phyloP scores from a whole-genome alignment of 164 flowering plant species.

The Litsea cubeba region DNA sequence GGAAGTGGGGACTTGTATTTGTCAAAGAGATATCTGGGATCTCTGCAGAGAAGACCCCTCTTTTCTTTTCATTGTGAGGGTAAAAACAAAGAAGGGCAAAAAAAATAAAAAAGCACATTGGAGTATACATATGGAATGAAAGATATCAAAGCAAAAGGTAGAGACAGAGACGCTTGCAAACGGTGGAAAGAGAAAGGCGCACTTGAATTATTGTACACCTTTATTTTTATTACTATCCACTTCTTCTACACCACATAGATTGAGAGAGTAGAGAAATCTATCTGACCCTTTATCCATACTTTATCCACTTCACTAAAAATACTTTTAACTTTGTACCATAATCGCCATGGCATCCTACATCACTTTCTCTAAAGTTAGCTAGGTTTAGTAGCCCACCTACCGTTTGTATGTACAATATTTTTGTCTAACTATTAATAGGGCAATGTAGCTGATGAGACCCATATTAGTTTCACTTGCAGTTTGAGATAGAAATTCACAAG shows the following conservation, averaged over 20 bases:
- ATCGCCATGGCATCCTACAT: not conserved
- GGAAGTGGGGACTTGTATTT: not conserved
- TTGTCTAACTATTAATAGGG: no score
- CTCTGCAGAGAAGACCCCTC: not conserved
- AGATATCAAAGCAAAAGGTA: constrained; percentile 9
- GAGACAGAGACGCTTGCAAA: constrained; percentile 5
- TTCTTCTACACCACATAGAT: constrained; percentile 2
- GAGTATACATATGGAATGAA: not conserved
- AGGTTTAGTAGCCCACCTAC: no score
- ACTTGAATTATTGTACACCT: constrained; percentile 5
- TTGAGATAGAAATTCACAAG: no score
- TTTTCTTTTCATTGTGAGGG: not conserved
- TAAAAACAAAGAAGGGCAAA: not conserved
- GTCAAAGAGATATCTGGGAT: not conserved
- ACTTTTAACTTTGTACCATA: not conserved
- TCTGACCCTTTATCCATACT: no score
- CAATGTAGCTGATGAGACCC: no score
- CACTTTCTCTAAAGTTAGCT: not conserved
- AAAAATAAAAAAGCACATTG: constrained; percentile 2
- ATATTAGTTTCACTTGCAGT: no score
- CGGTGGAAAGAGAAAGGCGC: constrained; percentile 14
- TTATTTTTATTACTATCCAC: not conserved
- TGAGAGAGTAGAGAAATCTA: not conserved
- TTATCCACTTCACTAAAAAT: not conserved
- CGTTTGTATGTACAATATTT: no score